Conservation (phyloP, 1,284 basidiomycete genomes). For the Mycena citricolor region DNA sequence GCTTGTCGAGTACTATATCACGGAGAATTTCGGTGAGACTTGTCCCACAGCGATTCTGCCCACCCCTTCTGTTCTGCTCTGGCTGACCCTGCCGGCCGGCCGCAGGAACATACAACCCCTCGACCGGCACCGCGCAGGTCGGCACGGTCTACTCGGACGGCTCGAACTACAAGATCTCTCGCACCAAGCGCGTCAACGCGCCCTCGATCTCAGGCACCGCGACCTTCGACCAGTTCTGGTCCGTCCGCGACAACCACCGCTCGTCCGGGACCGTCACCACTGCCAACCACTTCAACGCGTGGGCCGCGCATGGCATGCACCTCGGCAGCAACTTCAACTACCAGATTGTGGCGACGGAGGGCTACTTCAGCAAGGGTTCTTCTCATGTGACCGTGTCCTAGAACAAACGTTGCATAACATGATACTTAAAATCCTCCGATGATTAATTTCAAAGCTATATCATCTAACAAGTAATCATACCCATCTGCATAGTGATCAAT, state of each 20-base stretch:
- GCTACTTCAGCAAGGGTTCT: too few species aligned
- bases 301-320: conserved; percentile 31
- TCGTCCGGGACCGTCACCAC: conserved; percentile 35
- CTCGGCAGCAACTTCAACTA: conserved; percentile 39
- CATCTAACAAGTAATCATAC: too few species aligned
- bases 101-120: too few species aligned
- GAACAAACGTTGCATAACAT: too few species aligned
- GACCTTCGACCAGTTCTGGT: conserved; percentile 40
- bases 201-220: conserved; percentile 34
- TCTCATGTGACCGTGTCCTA: too few species aligned
- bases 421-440: too few species aligned
- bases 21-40: conserved; percentile 36
- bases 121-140: conserved; percentile 23
- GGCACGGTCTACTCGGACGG: conserved; percentile 35
- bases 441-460: too few species aligned
- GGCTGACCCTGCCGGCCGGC: too few species aligned
- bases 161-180: conserved; percentile 27
- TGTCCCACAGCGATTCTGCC: too few species aligned
- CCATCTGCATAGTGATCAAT: too few species aligned
- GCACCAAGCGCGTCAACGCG: conserved; percentile 28
- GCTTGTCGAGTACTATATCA: conserved; percentile 41
- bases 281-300: conserved; percentile 39
- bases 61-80: too few species aligned
- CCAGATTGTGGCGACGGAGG: conserved; percentile 40
- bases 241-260: conserved; percentile 31